phyloP scores from a whole-genome alignment of 2,329 filamentous ascomycete species.

The Trichoderma breve region DNA sequence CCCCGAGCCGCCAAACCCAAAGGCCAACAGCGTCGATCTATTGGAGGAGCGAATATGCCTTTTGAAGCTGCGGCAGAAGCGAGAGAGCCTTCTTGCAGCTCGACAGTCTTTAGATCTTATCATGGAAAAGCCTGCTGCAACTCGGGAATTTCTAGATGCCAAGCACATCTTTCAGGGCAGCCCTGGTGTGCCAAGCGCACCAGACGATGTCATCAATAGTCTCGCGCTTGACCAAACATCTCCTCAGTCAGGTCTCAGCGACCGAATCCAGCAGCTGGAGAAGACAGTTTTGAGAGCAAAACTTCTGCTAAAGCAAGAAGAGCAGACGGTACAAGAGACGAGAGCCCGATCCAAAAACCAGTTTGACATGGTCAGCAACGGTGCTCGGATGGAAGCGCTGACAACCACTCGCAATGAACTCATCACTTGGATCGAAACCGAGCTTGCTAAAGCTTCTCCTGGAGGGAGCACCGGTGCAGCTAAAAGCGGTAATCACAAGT shows the following conservation, averaged over 20 bases:
- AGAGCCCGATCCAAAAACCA: slow-evolving; percentile 39
- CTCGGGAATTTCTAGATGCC: slow-evolving; percentile 49
- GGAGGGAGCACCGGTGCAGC: slow-evolving; percentile 31
- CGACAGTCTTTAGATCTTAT: slow-evolving; percentile 52
- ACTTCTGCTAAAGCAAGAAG: slow-evolving; percentile 54
- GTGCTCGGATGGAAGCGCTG: slow-evolving; percentile 52
- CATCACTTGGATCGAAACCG: slow-evolving; percentile 64
- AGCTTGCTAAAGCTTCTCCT: slow-evolving; percentile 53
- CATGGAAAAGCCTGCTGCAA: slow-evolving; percentile 50
- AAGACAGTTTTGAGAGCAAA: slow-evolving; percentile 59
- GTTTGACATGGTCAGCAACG: slow-evolving; percentile 37
- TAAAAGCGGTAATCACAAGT: neutral
- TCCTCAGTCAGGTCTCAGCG: slow-evolving; percentile 43
- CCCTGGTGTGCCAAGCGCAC: slow-evolving; percentile 48
- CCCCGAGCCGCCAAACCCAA: slow-evolving; percentile 24
- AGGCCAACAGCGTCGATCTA: slow-evolving; percentile 25
- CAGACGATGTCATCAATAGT: slow-evolving; percentile 50
- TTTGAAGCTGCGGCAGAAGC: slow-evolving; percentile 52
- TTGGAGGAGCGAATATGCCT: slow-evolving; percentile 53
- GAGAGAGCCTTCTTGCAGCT: slow-evolving; percentile 49
- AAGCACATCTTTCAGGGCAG: slow-evolving; percentile 47
- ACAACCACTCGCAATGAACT: slow-evolving; percentile 56
- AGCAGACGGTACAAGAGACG: slow-evolving; percentile 51
- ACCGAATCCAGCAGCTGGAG: slow-evolving; percentile 52
- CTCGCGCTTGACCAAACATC: slow-evolving; percentile 44